Conservation (phyloP, 495 filamentous ascomycete species). For the Penicillium atrosanguineum region DNA sequence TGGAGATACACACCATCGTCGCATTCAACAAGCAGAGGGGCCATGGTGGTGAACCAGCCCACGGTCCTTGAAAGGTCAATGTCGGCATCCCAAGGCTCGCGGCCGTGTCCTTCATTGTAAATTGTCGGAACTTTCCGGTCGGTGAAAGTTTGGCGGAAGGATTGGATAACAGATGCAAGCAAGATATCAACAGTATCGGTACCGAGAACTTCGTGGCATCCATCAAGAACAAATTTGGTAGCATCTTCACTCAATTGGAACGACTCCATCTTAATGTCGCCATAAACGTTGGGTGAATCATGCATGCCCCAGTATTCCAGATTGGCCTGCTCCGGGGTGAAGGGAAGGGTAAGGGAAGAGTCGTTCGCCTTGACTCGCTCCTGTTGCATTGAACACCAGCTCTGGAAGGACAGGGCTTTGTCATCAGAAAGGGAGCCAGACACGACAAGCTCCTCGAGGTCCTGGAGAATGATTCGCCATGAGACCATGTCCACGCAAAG, state of each 20-base stretch:
- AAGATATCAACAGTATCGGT: slow-evolving; percentile 56
- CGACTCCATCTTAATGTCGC: slow-evolving; percentile 41
- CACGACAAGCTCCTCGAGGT: slow-evolving; percentile 61
- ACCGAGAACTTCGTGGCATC: slow-evolving; percentile 43
- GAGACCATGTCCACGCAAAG: slow-evolving; percentile 69
- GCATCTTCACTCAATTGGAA: slow-evolving; percentile 45
- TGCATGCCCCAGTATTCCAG: slow-evolving; percentile 56
- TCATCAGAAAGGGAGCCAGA: slow-evolving; percentile 36
- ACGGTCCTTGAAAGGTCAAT: slow-evolving; percentile 56
- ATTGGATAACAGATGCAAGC: slow-evolving; percentile 47
- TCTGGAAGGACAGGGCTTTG: slow-evolving; percentile 58
- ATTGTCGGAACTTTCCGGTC: slow-evolving; percentile 57
- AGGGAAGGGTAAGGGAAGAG: slow-evolving; percentile 29
- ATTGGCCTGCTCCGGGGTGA: slow-evolving; percentile 30
- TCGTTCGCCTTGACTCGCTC: slow-evolving; percentile 33
- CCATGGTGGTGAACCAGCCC: slow-evolving; percentile 62
- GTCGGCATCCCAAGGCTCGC: slow-evolving; percentile 47
- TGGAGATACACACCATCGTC: slow-evolving; percentile 28
- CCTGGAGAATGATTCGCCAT: slow-evolving; percentile 65
- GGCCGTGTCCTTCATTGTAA: slow-evolving; percentile 56
- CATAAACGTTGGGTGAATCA: slow-evolving; percentile 42
- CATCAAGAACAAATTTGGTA: slow-evolving; percentile 42
- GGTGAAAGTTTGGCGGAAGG: slow-evolving; percentile 45
- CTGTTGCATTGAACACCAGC: slow-evolving; percentile 54
- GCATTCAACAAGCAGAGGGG: slow-evolving; percentile 37